phyloP scores from a whole-genome alignment of 1,284 basidiomycete genomes.

The Marasmius fiardii region DNA sequence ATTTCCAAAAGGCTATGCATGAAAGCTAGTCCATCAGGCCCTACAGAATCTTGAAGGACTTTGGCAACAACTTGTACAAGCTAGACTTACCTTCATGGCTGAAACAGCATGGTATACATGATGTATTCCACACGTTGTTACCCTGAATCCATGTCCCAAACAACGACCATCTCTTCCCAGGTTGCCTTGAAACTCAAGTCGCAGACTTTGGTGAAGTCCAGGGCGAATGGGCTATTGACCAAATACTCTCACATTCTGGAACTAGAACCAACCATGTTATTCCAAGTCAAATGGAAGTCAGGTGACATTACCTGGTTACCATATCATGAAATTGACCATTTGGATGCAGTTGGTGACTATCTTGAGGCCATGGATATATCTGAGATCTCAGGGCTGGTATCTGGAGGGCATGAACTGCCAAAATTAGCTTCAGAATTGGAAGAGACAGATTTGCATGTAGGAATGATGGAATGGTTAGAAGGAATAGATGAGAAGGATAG shows the following conservation, averaged over 20 bases:
- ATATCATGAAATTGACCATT: constrained; percentile 1
- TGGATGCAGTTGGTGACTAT: not conserved
- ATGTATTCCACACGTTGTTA: constrained; percentile 27
- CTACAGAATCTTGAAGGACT: constrained; percentile 22
- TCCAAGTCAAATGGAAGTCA: constrained; percentile 26
- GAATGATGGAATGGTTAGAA: not conserved
- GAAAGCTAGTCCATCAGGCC: constrained; percentile 30
- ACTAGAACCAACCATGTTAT: constrained; percentile 15
- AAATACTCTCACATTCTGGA: constrained; percentile 22
- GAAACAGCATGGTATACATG: constrained; percentile 24
- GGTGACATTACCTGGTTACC: constrained; percentile 28
- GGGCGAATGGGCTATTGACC: constrained; percentile 21
- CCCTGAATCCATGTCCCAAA: constrained; percentile 23
- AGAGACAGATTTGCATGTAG: not conserved
- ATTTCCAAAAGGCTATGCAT: constrained; percentile 20
- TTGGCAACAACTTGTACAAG: constrained; percentile 23
- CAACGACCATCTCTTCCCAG: constrained; percentile 19
- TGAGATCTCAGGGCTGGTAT: not conserved
- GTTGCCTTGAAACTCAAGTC: constrained; percentile 14
- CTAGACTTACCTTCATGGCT: constrained; percentile 25
- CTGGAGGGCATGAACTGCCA: not conserved
- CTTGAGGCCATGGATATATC: not conserved
- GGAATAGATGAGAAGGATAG: not conserved
- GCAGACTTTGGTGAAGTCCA: constrained; percentile 10
- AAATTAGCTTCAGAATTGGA: not conserved